Conservation (phyloP, 2,329 filamentous ascomycete species). For the Diaporthe vaccinii region DNA sequence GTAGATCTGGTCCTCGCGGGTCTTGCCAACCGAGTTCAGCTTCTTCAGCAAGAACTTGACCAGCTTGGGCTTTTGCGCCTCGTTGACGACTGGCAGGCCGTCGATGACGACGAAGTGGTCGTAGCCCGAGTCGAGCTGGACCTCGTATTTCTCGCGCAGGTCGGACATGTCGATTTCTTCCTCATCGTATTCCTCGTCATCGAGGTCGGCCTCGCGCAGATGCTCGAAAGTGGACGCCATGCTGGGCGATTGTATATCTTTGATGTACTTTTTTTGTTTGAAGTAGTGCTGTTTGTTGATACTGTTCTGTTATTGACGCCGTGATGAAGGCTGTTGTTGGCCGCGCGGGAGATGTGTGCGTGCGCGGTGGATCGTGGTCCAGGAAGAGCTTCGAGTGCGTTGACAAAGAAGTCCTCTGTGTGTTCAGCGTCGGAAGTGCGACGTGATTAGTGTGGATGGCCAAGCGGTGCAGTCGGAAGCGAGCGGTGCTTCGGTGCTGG, state of each 20-base stretch:
- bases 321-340: conserved; percentile 25
- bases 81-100: conserved; percentile 88
- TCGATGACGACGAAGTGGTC: conserved; percentile 98
- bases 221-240: conserved; percentile 94
- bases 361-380: conserved; percentile 29
- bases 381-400: conserved; percentile 20
- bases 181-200: conserved; percentile 88
- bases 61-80: conserved; percentile 93
- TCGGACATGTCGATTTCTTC: conserved; percentile 97
- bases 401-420: conserved; percentile 32
- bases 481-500: conserved; percentile 7
- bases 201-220: conserved; percentile 89
- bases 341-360: conserved; percentile 11
- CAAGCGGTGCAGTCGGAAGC: conserved; percentile 8
- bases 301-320: conserved; percentile 28
- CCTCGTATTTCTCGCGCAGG: conserved; percentile 93
- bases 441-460: neutral
- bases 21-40: conserved; percentile 86
- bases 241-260: conserved; percentile 57
- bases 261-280: conserved; percentile 35
- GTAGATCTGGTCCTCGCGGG: conserved; percentile 87
- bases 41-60: conserved; percentile 97
- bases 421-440: neutral
- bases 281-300: conserved; percentile 16
- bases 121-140: conserved; percentile 94